A percentile compares a stretch with the other conserved stretches of the same genome.
Conservation (phyloP, 345 rosid species). For the Populus deltoides region DNA sequence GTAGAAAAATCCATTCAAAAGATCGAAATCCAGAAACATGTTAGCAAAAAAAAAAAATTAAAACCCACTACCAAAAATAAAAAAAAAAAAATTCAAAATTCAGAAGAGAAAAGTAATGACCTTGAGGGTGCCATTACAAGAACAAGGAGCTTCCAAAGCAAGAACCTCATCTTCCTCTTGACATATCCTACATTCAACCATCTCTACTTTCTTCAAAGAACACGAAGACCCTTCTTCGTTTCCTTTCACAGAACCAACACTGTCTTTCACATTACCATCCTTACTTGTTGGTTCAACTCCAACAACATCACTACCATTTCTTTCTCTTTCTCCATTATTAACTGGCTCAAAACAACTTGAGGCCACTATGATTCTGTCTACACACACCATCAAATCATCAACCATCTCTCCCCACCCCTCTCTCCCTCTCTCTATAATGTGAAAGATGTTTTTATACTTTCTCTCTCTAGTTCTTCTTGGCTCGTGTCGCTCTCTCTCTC, state of each 20-base stretch:
- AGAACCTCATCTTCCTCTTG: conserved; percentile 54
- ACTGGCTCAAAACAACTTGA: conserved; percentile 34
- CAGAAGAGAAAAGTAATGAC: conserved; percentile 25
- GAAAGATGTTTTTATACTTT: background rate
- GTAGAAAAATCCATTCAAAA: background rate
- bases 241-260: conserved; percentile 9
- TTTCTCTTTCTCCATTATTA: conserved; percentile 8
- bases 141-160: conserved; percentile 61
- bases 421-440: background rate
- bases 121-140: conserved; percentile 69
- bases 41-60: background rate
- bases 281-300: background rate
- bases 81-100: background rate
- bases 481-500: background rate
- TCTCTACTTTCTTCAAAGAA: conserved; percentile 23
- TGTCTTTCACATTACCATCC: background rate
- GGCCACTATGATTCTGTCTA: conserved; percentile 36
- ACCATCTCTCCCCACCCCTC: conserved; percentile 24
- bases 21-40: background rate
- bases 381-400: conserved; percentile 47
- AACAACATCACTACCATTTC: conserved; percentile 4
- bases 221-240: conserved; percentile 24
- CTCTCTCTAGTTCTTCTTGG: background rate
- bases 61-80: background rate
- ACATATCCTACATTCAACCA: conserved; percentile 66